Percentiles rank a stretch among this genome's conserved stretches.
These are phyloP conservation scores for Claviceps humidiphila DNA, from an alignment of 2,329 filamentous ascomycete genomes.

Conservation along the genomic window DNA sequence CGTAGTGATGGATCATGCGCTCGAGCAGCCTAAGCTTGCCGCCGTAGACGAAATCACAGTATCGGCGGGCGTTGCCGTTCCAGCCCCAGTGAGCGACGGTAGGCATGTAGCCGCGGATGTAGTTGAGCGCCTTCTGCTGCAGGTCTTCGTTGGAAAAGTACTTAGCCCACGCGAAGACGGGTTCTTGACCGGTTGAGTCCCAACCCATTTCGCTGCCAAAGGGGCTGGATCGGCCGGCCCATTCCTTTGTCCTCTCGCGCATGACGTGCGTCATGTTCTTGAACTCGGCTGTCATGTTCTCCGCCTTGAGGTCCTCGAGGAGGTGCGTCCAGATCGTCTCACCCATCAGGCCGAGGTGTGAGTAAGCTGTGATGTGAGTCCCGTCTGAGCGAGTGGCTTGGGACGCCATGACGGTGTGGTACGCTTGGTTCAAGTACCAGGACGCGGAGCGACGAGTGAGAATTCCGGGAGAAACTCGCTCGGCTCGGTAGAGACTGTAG, in stretches of 20 bases:
- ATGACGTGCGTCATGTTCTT: slow-evolving; percentile 29
- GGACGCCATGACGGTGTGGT: slow-evolving; percentile 24
- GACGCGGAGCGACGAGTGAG: slow-evolving; percentile 28
- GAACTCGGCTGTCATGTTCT: slow-evolving; percentile 28
- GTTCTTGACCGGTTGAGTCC: slow-evolving; percentile 50
- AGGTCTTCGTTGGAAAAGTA: slow-evolving; percentile 8
- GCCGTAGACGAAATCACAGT: slow-evolving; percentile 38
- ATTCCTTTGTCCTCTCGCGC: slow-evolving; percentile 34
- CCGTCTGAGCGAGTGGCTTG: neutral
- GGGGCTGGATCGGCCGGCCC: slow-evolving; percentile 37
- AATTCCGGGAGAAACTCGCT: slow-evolving; percentile 32
- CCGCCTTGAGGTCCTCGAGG: slow-evolving; percentile 34
- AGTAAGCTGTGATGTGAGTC: slow-evolving; percentile 30
- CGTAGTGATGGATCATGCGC: slow-evolving; percentile 43
- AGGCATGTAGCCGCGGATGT: slow-evolving; percentile 42
- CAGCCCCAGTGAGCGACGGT: slow-evolving; percentile 48
- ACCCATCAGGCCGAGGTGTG: slow-evolving; percentile 40
- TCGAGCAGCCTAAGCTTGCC: slow-evolving; percentile 30
- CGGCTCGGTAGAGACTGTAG: slow-evolving; percentile 44
- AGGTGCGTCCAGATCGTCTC: slow-evolving; percentile 44
- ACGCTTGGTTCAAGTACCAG: slow-evolving; percentile 44
- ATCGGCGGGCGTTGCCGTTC: slow-evolving; percentile 47
- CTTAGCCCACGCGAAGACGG: slow-evolving; percentile 46
- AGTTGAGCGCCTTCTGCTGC: slow-evolving; percentile 33
- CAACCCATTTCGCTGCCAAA: slow-evolving; percentile 50